Conservation (phyloP, 192 early-diverging fungal species). For the Backusella liffmaniae region DNA sequence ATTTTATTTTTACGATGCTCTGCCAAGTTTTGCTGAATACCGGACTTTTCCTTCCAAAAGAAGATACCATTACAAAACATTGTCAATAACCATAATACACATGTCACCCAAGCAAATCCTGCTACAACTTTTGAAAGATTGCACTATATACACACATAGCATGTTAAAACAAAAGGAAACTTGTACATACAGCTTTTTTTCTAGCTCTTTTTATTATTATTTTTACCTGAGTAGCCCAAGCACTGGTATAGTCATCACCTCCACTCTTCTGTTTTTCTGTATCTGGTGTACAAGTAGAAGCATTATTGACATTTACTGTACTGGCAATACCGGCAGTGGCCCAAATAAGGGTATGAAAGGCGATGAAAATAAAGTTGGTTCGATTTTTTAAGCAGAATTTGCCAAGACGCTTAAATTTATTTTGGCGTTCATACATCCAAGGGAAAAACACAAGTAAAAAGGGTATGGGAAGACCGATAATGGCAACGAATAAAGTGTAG, state of each 20-base stretch:
- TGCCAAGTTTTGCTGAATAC: slow-evolving; percentile 27
- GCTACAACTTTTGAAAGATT: slow-evolving; percentile 22
- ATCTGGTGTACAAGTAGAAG: slow-evolving; percentile 21
- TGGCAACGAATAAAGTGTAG: slow-evolving; percentile 28
- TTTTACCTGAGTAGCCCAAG: slow-evolving; percentile 35
- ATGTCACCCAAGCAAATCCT: slow-evolving; percentile 29
- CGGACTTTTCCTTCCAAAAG: slow-evolving; percentile 31
- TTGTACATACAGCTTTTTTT: not conserved
- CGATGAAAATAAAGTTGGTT: slow-evolving; percentile 24
- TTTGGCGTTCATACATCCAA: slow-evolving; percentile 33
- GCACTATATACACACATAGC: slow-evolving; percentile 22
- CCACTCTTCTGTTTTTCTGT: not conserved
- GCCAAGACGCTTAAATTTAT: slow-evolving; percentile 37
- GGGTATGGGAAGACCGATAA: slow-evolving; percentile 22
- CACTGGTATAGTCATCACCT: slow-evolving; percentile 15
- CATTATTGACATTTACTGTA: slow-evolving; percentile 27
- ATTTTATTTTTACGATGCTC: slow-evolving; percentile 17
- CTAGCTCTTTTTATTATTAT: not conserved
- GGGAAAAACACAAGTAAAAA: slow-evolving; percentile 32
- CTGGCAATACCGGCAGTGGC: slow-evolving; percentile 28
- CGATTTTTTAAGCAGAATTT: slow-evolving; percentile 35
- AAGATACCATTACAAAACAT: slow-evolving; percentile 11
- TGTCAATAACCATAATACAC: slow-evolving; percentile 25
- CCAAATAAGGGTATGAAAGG: slow-evolving; percentile 31
- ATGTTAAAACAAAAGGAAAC: not conserved